phyloP scores from a whole-genome alignment of 306 rosid genomes.

The Leucaena leucocephala region DNA sequence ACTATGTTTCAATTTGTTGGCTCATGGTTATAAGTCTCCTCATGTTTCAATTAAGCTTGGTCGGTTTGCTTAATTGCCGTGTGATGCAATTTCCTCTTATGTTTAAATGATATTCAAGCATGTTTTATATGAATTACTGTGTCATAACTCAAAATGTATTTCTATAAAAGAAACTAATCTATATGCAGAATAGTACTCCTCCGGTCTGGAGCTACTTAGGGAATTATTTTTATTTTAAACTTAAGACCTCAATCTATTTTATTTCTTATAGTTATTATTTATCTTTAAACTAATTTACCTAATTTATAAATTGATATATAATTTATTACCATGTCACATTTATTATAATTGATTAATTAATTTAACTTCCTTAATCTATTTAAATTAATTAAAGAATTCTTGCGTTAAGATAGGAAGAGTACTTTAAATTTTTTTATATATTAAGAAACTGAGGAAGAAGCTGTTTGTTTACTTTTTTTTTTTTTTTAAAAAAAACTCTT shows the following conservation, averaged over 20 bases:
- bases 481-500: neutral
- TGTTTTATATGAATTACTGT: neutral
- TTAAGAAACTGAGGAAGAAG: neutral
- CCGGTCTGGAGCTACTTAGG: no score
- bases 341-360: no score
- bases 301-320: no score
- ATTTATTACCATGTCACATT: no score
- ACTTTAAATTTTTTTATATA: neutral
- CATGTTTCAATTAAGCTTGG: neutral
- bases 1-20: slow-evolving; percentile 1
- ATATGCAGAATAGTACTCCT: neutral
- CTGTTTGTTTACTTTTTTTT: neutral
- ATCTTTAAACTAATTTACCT: no score
- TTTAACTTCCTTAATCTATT: no score
- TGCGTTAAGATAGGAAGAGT: no score
- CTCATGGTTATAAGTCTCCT: neutral
- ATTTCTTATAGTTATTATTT: no score
- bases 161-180: neutral
- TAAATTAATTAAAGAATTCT: no score
- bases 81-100: neutral
- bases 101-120: neutral
- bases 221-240: no score
- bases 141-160: neutral
- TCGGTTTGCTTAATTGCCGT: slow-evolving; percentile 1
- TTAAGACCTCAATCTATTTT: no score